Evolutionary conservation across 768 basidiomycete genomes (phyloP), one percentile per base, ranked within the genome.

Genomic region (Saitozyma sp.): DNA sequence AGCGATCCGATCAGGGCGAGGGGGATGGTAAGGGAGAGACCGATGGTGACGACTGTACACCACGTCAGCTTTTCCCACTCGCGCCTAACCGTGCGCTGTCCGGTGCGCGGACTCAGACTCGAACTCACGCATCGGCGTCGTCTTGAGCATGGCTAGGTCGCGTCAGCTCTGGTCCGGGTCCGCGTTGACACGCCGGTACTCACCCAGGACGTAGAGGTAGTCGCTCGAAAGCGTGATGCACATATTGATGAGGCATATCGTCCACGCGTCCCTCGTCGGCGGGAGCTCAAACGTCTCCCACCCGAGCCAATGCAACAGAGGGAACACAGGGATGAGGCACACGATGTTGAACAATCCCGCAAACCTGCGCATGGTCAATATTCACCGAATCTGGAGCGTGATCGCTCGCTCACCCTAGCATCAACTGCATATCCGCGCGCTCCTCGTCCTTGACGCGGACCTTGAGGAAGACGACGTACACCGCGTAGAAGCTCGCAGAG

Each of bases 21-120:
- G 6, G 93, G 95, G 77, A 97, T 96, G 0, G 96, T 96, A 13
- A 98, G 84, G 60, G 89, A 91, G 9, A 98, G 84, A 37, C 95
- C 95, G 58, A 97, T 83, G 0, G 95, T 98, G 16, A 90, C 94
- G 17, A 96, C 91, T 74, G 58, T 17, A 51, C 9, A 19, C 7
- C 20, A 16, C 20, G 51, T 56, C 57, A 65, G 59, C 49, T 45
- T 29, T 5, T 29, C 5, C 29, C 29, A 29, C 29, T 29, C 29
- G 29, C 29, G 29, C 29, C 29, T 29, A 5, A 2, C 29, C 29
- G 29, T 29, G 43, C 14, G 17, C 4, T 3, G 11, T 20, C 10
- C 20, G 10, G 39, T 20, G 10, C 8, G 46, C 6, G 43, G 10
- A 42, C 52, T 17, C 19, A 54, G 40, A 29, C 29, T 13, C 19